These are phyloP conservation scores for Thielaviopsis populi DNA, from an alignment of 2,329 filamentous ascomycete genomes.

Conservation along the genomic window DNA sequence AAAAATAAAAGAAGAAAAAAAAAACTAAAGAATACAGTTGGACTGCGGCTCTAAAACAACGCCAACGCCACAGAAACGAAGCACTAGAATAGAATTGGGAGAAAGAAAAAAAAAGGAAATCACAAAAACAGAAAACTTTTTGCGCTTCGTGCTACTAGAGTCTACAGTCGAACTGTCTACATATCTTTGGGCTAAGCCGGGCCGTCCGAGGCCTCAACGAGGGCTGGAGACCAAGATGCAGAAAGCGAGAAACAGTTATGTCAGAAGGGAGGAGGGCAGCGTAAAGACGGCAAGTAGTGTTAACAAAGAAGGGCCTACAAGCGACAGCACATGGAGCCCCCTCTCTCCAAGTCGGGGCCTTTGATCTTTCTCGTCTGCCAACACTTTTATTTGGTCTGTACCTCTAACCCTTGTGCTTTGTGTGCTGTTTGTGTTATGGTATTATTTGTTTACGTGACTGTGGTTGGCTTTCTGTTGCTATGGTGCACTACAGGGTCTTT, in stretches of 20 bases:
- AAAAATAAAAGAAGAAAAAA: neutral
- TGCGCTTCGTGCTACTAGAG: neutral
- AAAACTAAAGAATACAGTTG: neutral
- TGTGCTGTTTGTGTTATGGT: neutral
- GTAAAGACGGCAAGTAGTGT: neutral
- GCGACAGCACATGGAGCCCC: neutral
- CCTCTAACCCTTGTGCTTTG: neutral
- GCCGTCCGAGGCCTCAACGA: too few relatives aligned
- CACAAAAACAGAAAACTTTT: neutral
- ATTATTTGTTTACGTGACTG: neutral
- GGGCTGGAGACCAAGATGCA: neutral
- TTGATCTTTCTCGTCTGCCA: too few relatives aligned
- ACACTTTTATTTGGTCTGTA: too few relatives aligned
- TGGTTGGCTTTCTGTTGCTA: neutral
- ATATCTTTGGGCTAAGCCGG: neutral
- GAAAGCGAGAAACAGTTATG: neutral
- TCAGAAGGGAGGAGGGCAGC: neutral
- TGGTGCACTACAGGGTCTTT: neutral
- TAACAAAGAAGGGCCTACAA: neutral
- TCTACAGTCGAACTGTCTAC: neutral
- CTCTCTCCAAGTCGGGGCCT: too few relatives aligned
- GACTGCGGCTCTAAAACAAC: neutral
- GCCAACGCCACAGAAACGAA: neutral
- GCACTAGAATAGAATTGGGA: neutral
- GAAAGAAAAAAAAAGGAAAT: neutral